Base-by-base conservation (phyloP, 2,329 filamentous ascomycete genomes). In the Cryphonectria japonica region DNA sequence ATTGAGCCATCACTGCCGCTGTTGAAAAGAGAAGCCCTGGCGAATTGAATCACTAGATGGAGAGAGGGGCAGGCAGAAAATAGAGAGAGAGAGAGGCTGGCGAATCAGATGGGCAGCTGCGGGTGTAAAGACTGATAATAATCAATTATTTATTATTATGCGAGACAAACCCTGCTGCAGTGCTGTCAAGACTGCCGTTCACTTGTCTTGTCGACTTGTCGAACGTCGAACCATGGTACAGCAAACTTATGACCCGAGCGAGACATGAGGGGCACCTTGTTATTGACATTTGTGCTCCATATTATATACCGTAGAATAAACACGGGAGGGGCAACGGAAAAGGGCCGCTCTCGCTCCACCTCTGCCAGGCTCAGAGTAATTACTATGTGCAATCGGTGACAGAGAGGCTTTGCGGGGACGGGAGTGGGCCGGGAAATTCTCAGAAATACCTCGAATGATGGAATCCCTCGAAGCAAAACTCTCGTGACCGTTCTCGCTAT, bases 401-500 rank as follows among this genome's bases (percentile, higher is more conserved):
- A 16, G 14, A 16, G 41, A 43, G 2, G 43, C 1, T 32, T 34
- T 37, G 46, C 22, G 43, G 46, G 34, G 64, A 57, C 19, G 29
- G 22, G 46, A 8, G 22, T 3, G 7, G 16, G 46, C 22, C 7
- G 7, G 22, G 22, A 50, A n/a, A 13, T 5, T 54, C 32, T 54
- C 32, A 65, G 46, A 54, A 66, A 54, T 34, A 39, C 29, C 46
- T 52, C 19, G 46, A 50, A 50, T 50, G 46, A 50, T 50, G 63
- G 37, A 57, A 54, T 34, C 34, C 32, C 46, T 52, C 32, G 43
- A 66, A 14, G 22, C n/a, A 22, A 54, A 54, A 66, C 46, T 66
- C 64, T 66, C 43, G 64, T 66, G 43, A 66, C 32, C 19, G 26
- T 32, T 64, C 46, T 16, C 9, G 29, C 64, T 32, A 66, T 54